These are phyloP conservation scores for Passalora sequoiae DNA, from an alignment of 2,329 filamentous ascomycete genomes.

Conservation along the genomic window DNA sequence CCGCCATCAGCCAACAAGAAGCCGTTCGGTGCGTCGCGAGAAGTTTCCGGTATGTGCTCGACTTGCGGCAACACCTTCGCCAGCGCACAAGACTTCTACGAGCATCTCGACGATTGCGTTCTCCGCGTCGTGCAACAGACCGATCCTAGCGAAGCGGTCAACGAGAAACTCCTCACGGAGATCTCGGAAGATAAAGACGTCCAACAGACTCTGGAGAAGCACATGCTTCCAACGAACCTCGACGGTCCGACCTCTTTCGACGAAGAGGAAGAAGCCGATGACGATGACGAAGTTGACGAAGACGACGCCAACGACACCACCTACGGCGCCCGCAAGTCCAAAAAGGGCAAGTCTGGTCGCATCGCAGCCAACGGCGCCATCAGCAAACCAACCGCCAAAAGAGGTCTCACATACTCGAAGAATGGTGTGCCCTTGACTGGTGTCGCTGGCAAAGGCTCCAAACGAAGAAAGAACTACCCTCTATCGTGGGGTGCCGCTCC, in stretches of 20 bases:
- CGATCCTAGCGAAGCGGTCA: slow-evolving; percentile 54
- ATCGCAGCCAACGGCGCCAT: slow-evolving; percentile 36
- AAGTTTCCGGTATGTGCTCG: slow-evolving; percentile 81
- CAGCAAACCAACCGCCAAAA: slow-evolving; percentile 50
- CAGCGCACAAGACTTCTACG: slow-evolving; percentile 93
- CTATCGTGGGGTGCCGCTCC: slow-evolving; percentile 88
- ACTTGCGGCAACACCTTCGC: slow-evolving; percentile 81
- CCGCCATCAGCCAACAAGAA: slow-evolving; percentile 52
- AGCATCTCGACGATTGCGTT: slow-evolving; percentile 76
- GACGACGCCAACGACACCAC: slow-evolving; percentile 51
- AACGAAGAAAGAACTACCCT: slow-evolving; percentile 90
- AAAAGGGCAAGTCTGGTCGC: slow-evolving; percentile 44
- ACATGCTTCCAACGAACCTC: slow-evolving; percentile 50
- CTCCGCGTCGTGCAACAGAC: slow-evolving; percentile 58
- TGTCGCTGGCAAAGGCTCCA: slow-evolving; percentile 55
- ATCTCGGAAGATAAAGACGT: slow-evolving; percentile 57
- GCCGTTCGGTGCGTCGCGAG: slow-evolving; percentile 64
- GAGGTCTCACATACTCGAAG: slow-evolving; percentile 72
- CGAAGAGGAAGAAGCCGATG: slow-evolving; percentile 54
- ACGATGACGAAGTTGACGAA: slow-evolving; percentile 53
- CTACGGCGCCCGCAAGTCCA: slow-evolving; percentile 46
- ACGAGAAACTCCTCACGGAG: slow-evolving; percentile 51
- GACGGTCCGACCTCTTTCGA: slow-evolving; percentile 44
- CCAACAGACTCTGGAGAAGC: slow-evolving; percentile 54
- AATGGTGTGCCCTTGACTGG: slow-evolving; percentile 59